A percentile compares a stretch with the other conserved stretches of the same genome.
Conservation (phyloP, 2,329 filamentous ascomycete genomes). For the Hansfordia pulvinata region DNA sequence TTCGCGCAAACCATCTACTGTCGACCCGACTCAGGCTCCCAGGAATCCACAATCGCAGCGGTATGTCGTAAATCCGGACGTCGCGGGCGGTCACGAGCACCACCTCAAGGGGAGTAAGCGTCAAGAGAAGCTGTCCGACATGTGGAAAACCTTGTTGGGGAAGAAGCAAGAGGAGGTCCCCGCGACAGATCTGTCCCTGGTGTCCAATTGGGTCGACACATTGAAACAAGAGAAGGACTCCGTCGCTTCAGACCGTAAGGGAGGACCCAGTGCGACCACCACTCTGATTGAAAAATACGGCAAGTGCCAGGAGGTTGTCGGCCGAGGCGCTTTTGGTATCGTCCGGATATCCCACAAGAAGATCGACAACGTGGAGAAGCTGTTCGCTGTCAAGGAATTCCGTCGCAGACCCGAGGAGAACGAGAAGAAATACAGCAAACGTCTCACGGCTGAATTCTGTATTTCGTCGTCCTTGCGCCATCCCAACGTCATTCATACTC, state of each 20-base stretch:
- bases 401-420: constrained; percentile 87
- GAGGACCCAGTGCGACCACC: constrained; percentile 57
- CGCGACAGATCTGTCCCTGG: constrained; percentile 77
- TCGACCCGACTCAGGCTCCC: constrained; percentile 8
- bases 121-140: constrained; percentile 87
- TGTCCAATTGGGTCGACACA: constrained; percentile 93
- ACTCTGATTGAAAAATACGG: constrained; percentile 94
- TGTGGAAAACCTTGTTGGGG: constrained; percentile 77
- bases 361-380: constrained; percentile 74
- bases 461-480: constrained; percentile 95
- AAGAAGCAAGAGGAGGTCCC: constrained; percentile 64
- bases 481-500: constrained; percentile 94
- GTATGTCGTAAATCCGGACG: constrained; percentile 34
- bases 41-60: constrained; percentile 25
- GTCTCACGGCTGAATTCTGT: constrained; percentile 93
- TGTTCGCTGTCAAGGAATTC: constrained; percentile 98
- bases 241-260: constrained; percentile 62
- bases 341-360: constrained; percentile 96
- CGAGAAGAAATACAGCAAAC: constrained; percentile 94
- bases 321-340: constrained; percentile 91
- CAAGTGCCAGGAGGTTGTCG: constrained; percentile 94
- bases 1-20: constrained; percentile 15
- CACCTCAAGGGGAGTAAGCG: constrained; percentile 78
- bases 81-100: constrained; percentile 68
- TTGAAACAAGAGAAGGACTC: constrained; percentile 76